Conservation (phyloP, 768 basidiomycete species). For the Tulasnella sp. region DNA sequence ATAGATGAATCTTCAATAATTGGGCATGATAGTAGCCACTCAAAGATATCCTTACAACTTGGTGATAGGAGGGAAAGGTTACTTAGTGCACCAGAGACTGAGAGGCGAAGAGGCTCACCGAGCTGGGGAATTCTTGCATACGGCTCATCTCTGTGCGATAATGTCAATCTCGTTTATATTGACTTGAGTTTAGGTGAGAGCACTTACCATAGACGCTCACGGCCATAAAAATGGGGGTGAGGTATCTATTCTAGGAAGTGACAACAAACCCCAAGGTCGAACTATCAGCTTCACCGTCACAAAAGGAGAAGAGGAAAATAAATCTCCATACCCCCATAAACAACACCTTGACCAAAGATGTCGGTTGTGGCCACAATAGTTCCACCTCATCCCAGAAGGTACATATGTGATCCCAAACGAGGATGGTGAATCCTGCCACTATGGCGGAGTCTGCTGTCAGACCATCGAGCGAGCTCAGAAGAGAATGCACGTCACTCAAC, state of each 20-base stretch:
- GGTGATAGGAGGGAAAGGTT: neutral
- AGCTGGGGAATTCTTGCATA: neutral
- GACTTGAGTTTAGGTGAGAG: neutral
- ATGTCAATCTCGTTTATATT: neutral
- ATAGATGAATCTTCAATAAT: neutral
- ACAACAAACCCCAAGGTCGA: neutral
- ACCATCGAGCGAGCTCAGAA: neutral
- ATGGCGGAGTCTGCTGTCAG: neutral
- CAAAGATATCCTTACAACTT: neutral
- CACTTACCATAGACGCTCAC: neutral
- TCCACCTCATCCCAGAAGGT: neutral
- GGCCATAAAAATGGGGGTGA: neutral
- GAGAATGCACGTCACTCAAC: neutral
- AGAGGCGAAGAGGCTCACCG: neutral
- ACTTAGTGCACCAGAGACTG: neutral
- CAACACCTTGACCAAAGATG: neutral
- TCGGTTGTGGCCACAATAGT: neutral
- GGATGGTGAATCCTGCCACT: neutral
- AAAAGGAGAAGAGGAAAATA: neutral
- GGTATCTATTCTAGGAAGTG: neutral
- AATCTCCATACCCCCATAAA: neutral
- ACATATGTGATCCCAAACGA: neutral
- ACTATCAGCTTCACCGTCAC: neutral
- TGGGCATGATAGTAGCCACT: neutral
- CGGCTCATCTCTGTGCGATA: neutral